Evolutionary conservation across 2,329 filamentous ascomycete genomes (phyloP), one percentile per base, ranked within the genome.

Genomic region (Beauveria asiatica): DNA sequence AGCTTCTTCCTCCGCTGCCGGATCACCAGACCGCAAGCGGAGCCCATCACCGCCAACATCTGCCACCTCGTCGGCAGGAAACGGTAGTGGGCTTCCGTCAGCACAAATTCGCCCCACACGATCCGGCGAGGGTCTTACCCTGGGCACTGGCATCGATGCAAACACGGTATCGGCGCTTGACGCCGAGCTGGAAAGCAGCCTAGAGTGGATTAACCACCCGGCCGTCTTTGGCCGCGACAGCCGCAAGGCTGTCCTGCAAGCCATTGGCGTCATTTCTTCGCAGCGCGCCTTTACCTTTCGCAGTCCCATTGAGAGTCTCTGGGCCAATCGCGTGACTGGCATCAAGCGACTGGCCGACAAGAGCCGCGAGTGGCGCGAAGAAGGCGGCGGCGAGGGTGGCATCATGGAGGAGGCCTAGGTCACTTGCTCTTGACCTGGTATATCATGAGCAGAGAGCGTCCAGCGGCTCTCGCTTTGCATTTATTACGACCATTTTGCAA

Each of bases 151-250:
- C n/a, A 93, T 99, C 60, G 94, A 99, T 69, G 76, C 83, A 6
- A 80, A 80, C 41, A 94, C 90, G 0, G 93, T 97, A 68, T 80
- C 85, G 25, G 92, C 94, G 2, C 84, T 99, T 19, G 94, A 99
- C 71, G 84, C 89, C 1, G 94, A 99, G 73, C 83, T 99, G 39
- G 91, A 96, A 71, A 84, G 89, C 39, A 90, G 89, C 55, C 78
- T 99, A 17, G 94, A 99, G 74, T 99, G 94, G 94, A 97, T 99
- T 73, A 92, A 89, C 70, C 94, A 99, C 69, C 94, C 94, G 1
- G 92, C 92, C 2, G 90, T 97, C 2, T 99, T 99, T 71, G 88
- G 89, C 9, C 86, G 94, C 42, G 94, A 99, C 72, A 94, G 90
- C 61, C 87, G 94, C 68, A 99, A 99, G 77, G 91, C 93, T 5